Evolutionary conservation across 345 rosid species (phyloP).

Genomic region (Excoecaria agallocha): DNA sequence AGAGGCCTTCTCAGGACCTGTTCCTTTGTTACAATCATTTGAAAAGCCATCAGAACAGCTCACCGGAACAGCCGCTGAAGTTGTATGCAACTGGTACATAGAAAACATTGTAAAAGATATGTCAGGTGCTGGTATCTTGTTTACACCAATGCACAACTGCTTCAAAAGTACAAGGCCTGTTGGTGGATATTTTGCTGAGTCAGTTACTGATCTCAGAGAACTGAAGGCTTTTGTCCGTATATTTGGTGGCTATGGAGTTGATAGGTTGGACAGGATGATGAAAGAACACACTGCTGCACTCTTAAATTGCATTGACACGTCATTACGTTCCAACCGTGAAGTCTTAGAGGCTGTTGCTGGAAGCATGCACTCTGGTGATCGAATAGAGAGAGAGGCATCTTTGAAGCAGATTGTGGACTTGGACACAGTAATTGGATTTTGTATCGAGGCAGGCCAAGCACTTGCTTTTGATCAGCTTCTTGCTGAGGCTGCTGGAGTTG

Average conservation of each 20-base stretch:
- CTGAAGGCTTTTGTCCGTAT: conserved; percentile 79
- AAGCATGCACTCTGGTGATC: conserved; percentile 94
- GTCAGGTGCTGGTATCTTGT: conserved; percentile 93
- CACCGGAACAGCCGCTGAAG: conserved; percentile 81
- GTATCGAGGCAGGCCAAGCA: conserved; percentile 96
- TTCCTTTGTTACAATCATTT: conserved; percentile 69
- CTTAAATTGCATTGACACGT: conserved; percentile 89
- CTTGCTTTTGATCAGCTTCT: conserved; percentile 88
- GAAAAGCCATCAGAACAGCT: conserved; percentile 73
- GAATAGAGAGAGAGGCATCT: conserved; percentile 74
- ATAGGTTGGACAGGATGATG: conserved; percentile 88
- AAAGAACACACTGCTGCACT: conserved; percentile 93
- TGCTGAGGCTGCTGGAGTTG: conserved; percentile 88
- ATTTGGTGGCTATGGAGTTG: conserved; percentile 96
- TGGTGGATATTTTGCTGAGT: conserved; percentile 99
- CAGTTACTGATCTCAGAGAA: conserved; percentile 85
- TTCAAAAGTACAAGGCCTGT: conserved; percentile 98
- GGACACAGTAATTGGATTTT: conserved; percentile 90
- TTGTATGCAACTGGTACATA: conserved; percentile 96
- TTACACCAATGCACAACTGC: conserved; percentile 83
- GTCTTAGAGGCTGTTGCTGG: conserved; percentile 80
- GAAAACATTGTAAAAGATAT: conserved; percentile 94
- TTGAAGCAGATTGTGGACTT: conserved; percentile 85
- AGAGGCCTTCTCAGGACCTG: conserved; percentile 91
- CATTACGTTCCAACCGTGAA: conserved; percentile 85